Percentiles rank a stretch among this genome's conserved stretches.
Evolutionary conservation across 2,329 filamentous ascomycete species (phyloP).

Genomic region (Nemania sp.): DNA sequence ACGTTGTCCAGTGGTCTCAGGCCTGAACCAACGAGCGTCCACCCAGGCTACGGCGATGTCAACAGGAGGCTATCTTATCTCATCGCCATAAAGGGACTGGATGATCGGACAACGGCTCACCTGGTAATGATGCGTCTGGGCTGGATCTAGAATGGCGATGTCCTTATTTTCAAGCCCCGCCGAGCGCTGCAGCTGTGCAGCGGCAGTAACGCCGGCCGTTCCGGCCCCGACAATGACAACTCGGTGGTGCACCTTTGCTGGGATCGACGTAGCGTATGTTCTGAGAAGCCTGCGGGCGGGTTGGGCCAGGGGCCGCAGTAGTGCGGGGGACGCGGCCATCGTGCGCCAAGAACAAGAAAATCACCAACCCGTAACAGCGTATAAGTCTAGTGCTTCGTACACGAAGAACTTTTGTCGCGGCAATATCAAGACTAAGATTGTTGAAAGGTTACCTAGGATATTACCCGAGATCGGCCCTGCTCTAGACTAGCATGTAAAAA

Average conservation of each 20-base stretch:
- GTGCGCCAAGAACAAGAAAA: not conserved
- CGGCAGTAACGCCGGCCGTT: constrained; percentile 66
- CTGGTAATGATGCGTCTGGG: constrained; percentile 43
- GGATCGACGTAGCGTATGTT: constrained; percentile 38
- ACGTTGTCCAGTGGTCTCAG: constrained; percentile 39
- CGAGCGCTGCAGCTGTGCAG: constrained; percentile 64
- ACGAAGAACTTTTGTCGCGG: too few species aligned
- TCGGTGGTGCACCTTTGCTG: constrained; percentile 55
- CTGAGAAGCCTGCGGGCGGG: constrained; percentile 28
- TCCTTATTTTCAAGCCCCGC: constrained; percentile 39
- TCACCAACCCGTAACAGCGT: too few species aligned
- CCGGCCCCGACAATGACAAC: constrained; percentile 71
- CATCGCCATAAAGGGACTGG: not conserved
- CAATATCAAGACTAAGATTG: too few species aligned
- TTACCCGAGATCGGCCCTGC: too few species aligned
- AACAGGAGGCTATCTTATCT: constrained; percentile 5
- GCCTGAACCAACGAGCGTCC: constrained; percentile 46
- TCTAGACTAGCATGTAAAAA: not conserved
- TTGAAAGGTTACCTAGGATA: too few species aligned
- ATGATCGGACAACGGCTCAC: constrained; percentile 17
- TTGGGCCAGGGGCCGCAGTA: constrained; percentile 29
- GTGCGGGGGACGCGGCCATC: constrained; percentile 23
- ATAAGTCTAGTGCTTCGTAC: too few species aligned
- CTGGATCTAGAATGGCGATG: constrained; percentile 45
- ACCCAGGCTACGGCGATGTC: constrained; percentile 39